These are phyloP conservation scores for Trebouxia gelatinosa DNA, from an alignment of 163 green algal genomes.

Conservation along the genomic window DNA sequence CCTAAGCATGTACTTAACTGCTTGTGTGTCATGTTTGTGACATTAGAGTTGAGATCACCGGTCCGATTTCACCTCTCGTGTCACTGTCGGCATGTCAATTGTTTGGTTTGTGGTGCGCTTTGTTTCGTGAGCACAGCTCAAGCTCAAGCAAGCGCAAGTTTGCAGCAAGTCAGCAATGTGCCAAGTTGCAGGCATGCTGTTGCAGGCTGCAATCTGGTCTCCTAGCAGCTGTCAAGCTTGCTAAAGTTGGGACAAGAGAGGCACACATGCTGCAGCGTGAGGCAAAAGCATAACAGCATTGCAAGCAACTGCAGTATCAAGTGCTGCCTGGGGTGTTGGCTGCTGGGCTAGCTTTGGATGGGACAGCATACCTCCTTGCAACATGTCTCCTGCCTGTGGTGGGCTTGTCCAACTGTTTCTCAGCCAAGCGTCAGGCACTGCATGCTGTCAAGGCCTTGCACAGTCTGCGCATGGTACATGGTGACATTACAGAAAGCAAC, in stretches of 20 bases:
- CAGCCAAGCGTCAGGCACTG: too few species aligned
- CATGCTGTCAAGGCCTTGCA: too few species aligned
- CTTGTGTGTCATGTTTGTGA: background rate
- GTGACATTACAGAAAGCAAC: background rate
- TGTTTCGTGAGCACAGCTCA: background rate
- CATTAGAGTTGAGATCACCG: background rate
- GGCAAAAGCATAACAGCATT: background rate
- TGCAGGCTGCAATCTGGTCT: too few species aligned
- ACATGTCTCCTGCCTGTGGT: too few species aligned
- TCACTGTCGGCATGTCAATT: background rate
- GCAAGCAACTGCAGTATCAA: background rate
- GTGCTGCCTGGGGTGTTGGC: too few species aligned
- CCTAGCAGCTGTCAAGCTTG: too few species aligned
- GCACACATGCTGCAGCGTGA: background rate
- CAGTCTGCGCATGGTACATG: background rate
- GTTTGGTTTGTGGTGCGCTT: background rate
- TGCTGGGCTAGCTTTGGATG: too few species aligned
- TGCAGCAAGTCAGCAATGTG: background rate
- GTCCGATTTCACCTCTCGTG: background rate
- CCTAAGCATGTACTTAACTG: background rate
- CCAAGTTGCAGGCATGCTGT: too few species aligned
- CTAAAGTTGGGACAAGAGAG: background rate
- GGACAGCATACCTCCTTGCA: too few species aligned
- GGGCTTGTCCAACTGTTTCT: too few species aligned
- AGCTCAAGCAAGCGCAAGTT: background rate